A percentile compares a stretch with the other conserved stretches of the same genome.
These are phyloP conservation scores for Aureobasidium sp. DNA, from an alignment of 2,329 filamentous ascomycete genomes.

Conservation along the genomic window DNA sequence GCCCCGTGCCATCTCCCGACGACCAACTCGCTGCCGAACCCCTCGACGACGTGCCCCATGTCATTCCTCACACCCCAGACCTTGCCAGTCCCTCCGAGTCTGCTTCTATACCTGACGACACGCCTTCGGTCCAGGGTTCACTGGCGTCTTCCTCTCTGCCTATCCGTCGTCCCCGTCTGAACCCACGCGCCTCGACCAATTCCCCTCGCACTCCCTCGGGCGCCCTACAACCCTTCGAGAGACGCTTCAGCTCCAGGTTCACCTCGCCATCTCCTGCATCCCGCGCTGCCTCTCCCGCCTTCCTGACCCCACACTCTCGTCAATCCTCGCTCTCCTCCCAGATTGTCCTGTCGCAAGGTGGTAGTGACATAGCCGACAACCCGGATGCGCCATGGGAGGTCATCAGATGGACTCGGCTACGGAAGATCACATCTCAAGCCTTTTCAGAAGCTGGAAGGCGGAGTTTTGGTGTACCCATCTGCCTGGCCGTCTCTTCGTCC, in stretches of 20 bases:
- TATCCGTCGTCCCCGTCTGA: slow-evolving; percentile 34
- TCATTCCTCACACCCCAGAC: slow-evolving; percentile 24
- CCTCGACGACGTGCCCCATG: slow-evolving; percentile 20
- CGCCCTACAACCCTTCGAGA: slow-evolving; percentile 87
- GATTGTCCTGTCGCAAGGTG: slow-evolving; percentile 47
- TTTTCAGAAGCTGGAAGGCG: slow-evolving; percentile 90
- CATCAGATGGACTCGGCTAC: slow-evolving; percentile 88
- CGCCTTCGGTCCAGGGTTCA: slow-evolving; percentile 68
- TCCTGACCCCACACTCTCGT: slow-evolving; percentile 66
- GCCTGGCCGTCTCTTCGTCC: slow-evolving; percentile 76
- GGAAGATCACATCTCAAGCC: slow-evolving; percentile 78
- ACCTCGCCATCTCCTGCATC: slow-evolving; percentile 48
- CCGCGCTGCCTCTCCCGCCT: slow-evolving; percentile 62
- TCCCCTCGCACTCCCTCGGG: slow-evolving; percentile 64
- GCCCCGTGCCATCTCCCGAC: slow-evolving; percentile 1
- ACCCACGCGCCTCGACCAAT: slow-evolving; percentile 55
- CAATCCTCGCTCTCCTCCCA: slow-evolving; percentile 73
- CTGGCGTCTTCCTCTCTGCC: slow-evolving; percentile 55
- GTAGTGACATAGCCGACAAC: slow-evolving; percentile 43
- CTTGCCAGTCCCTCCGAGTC: slow-evolving; percentile 63
- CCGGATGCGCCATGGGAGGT: slow-evolving; percentile 89
- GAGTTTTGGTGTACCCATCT: slow-evolving; percentile 87
- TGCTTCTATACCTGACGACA: slow-evolving; percentile 65
- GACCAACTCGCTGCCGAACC: slow-evolving; percentile 19
- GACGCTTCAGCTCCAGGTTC: slow-evolving; percentile 84